phyloP scores from a whole-genome alignment of 768 basidiomycete species.

The Mycena metata region DNA sequence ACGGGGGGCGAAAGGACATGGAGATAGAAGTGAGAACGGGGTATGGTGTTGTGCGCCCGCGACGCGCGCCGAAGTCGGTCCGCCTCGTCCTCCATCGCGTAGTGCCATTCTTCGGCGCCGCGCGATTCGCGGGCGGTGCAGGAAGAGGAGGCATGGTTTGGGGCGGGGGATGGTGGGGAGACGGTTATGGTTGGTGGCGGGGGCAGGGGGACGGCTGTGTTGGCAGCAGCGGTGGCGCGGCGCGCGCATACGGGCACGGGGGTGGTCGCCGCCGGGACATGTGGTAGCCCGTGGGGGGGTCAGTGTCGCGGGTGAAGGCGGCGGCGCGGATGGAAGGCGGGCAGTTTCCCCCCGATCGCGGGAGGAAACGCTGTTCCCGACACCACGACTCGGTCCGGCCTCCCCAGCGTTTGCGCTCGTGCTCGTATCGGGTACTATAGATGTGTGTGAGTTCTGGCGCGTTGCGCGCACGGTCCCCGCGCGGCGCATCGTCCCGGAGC shows the following conservation, averaged over 20 bases:
- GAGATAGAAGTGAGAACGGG: slow-evolving; percentile 43
- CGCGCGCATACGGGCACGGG: slow-evolving; percentile 21
- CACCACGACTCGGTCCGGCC: background rate
- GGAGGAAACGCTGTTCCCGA: slow-evolving; percentile 27
- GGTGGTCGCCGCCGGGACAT: slow-evolving; percentile 63
- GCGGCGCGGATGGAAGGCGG: slow-evolving; percentile 45
- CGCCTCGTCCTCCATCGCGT: slow-evolving; percentile 76
- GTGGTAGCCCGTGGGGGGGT: slow-evolving; percentile 58
- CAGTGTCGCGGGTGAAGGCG: slow-evolving; percentile 51
- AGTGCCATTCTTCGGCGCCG: slow-evolving; percentile 44
- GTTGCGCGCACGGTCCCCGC: slow-evolving; percentile 34
- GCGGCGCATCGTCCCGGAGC: slow-evolving; percentile 36
- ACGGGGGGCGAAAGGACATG: slow-evolving; percentile 52
- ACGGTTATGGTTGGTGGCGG: slow-evolving; percentile 36
- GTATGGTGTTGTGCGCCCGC: slow-evolving; percentile 61
- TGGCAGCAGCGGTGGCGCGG: slow-evolving; percentile 25
- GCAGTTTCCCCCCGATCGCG: slow-evolving; percentile 43
- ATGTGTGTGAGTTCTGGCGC: background rate
- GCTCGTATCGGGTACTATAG: background rate
- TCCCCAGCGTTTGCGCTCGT: slow-evolving; percentile 8
- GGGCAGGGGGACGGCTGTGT: slow-evolving; percentile 46
- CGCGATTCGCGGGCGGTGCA: slow-evolving; percentile 33
- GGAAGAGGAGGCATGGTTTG: slow-evolving; percentile 38
- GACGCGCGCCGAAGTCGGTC: slow-evolving; percentile 73
- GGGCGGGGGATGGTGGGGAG: slow-evolving; percentile 42